These are phyloP conservation scores for Colletotrichum sublineola DNA, from an alignment of 2,329 filamentous ascomycete species.

Conservation along the genomic window DNA sequence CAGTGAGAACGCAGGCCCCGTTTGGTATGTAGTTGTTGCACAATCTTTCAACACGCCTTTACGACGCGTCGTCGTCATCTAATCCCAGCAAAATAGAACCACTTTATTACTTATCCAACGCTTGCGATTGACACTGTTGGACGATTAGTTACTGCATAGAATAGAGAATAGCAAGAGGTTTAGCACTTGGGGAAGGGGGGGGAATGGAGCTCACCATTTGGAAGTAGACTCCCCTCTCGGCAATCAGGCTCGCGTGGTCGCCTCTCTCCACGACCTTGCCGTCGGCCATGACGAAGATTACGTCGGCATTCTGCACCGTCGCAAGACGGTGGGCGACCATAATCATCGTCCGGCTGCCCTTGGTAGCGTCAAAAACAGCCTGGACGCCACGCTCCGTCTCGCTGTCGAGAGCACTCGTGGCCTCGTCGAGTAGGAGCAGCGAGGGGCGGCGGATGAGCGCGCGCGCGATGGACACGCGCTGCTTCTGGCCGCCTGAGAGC, in stretches of 20 bases:
- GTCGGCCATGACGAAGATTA: constrained; percentile 59
- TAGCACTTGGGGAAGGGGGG: background rate
- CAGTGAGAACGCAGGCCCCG: background rate
- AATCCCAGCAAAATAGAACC: background rate
- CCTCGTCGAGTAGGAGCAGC: constrained; percentile 35
- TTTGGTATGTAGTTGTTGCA: constrained; percentile 21
- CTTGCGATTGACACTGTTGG: constrained; percentile 39
- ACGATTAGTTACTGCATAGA: background rate
- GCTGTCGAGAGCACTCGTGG: constrained; percentile 38
- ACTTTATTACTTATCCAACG: constrained; percentile 36
- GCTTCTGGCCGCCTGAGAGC: constrained; percentile 68
- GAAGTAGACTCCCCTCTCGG: constrained; percentile 36
- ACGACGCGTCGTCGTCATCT: background rate
- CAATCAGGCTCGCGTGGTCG: constrained; percentile 34
- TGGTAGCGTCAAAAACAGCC: constrained; percentile 37
- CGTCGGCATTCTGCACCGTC: constrained; percentile 58
- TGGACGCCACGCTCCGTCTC: constrained; percentile 39
- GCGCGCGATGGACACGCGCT: constrained; percentile 63
- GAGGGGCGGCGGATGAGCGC: constrained; percentile 36
- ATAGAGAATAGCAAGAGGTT: no score
- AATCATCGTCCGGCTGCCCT: constrained; percentile 46
- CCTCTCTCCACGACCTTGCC: constrained; percentile 55
- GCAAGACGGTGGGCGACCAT: constrained; percentile 58
- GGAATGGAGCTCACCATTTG: constrained; percentile 31
- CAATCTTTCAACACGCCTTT: constrained; percentile 24